Conservation (phyloP, 2,329 filamentous ascomycete genomes). For the Karstenula rhodostoma region DNA sequence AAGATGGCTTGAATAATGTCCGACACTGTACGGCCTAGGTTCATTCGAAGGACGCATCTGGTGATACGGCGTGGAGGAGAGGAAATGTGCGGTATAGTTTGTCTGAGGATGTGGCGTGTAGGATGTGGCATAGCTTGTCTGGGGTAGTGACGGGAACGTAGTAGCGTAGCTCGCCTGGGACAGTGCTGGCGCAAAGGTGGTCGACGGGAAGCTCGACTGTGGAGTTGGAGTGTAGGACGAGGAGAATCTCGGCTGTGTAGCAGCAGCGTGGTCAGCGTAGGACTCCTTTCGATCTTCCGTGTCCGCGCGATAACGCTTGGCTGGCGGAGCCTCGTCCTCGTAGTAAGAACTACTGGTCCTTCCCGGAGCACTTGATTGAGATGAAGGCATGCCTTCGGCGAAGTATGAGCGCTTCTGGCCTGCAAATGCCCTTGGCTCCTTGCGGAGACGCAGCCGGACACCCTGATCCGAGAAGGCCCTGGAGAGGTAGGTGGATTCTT, state of each 20-base stretch:
- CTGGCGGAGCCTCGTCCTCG: conserved; percentile 16
- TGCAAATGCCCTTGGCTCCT: conserved; percentile 70
- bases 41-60: neutral
- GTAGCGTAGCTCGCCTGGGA: neutral
- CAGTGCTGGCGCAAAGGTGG: neutral
- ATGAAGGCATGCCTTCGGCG: conserved; percentile 11
- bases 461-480: conserved; percentile 87
- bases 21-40: neutral
- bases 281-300: conserved; percentile 18
- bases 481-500: conserved; percentile 82
- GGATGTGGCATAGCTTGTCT: neutral
- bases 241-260: neutral
- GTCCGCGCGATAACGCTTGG: conserved; percentile 19
- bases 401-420: conserved; percentile 34
- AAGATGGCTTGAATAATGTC: neutral
- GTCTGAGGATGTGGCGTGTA: neutral
- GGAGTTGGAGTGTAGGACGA: conserved; percentile 2
- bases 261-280: neutral
- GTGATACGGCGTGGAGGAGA: neutral
- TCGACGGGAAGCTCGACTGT: neutral
- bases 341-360: conserved; percentile 4
- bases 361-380: neutral
- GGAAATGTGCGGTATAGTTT: neutral
- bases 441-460: conserved; percentile 80
- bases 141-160: neutral